Evolutionary conservation across 2,329 filamentous ascomycete genomes (phyloP).

Genomic region (Leptographium wingfieldii): DNA sequence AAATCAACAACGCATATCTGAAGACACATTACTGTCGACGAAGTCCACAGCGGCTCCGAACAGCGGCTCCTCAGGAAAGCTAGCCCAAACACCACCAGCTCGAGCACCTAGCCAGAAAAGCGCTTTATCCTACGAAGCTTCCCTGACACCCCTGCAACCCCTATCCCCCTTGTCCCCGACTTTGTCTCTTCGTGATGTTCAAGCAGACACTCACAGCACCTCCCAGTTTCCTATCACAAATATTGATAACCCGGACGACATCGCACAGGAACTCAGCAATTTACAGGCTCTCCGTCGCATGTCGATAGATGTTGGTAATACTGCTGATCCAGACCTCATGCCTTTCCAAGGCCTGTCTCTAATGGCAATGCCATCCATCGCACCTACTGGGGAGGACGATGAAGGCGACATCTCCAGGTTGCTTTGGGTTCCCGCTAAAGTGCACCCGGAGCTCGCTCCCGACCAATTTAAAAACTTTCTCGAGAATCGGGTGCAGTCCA

Average conservation of each 20-base stretch:
- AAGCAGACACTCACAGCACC: conserved; percentile 36
- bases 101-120: conserved; percentile 27
- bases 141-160: conserved; percentile 20
- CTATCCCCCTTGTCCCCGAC: conserved; percentile 38
- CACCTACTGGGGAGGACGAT: conserved; percentile 60
- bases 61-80: conserved; percentile 25
- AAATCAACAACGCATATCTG: neutral
- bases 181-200: conserved; percentile 39
- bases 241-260: conserved; percentile 77
- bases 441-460: conserved; percentile 89
- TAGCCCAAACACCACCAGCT: conserved; percentile 26
- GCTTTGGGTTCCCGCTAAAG: conserved; percentile 88
- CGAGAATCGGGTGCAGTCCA: conserved; percentile 82
- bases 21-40: neutral
- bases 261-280: conserved; percentile 86
- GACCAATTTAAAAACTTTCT: conserved; percentile 95
- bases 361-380: conserved; percentile 58
- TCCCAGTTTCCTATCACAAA: conserved; percentile 77
- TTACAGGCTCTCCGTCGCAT: conserved; percentile 79
- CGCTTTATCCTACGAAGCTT: conserved; percentile 25
- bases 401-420: conserved; percentile 80
- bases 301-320: conserved; percentile 84
- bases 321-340: conserved; percentile 60
- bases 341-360: conserved; percentile 53
- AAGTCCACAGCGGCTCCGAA: conserved; percentile 13